Evolutionary conservation across 768 basidiomycete species (phyloP), one percentile per base, ranked within the genome.

Genomic region (Boletus bicolor): DNA sequence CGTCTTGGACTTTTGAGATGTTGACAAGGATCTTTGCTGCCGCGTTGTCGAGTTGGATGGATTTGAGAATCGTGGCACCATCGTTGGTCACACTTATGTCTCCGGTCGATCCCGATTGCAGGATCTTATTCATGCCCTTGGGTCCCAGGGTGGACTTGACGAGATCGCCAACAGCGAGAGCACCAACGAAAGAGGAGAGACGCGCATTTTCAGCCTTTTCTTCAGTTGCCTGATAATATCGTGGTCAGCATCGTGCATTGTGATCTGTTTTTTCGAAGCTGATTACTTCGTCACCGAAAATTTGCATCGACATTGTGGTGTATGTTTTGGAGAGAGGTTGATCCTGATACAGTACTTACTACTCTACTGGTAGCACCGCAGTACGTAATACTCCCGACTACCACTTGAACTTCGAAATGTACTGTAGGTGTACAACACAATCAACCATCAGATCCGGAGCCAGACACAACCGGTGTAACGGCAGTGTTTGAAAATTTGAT

Each of bases 61-160:
- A 87, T 72, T 98, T 98, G 55, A 99, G 83, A 66, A 98, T 99
- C 45, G 97, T 98, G 4, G 97, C 97, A 5, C 97, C 97, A 71
- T 99, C 97, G 73, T 99, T 99, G 11, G 97, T 99, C 47, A 99
- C 96, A 60, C 87, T 97, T 66, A 99, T 91, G 30, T 94, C 91
- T 6, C 93, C 93, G 0, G 88, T 84, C 6, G 93, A 91, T 2
- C 74, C 85, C 2, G 93, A 95, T 73, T 95, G 96, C 15, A 99
- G 84, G 59, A 99, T 98, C 79, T 98, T 98, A 85, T 98, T 98
- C 96, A 98, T 99, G 53, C 97, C 97, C 74, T 99, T 98, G 24
- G 97, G 97, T 9, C 97, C 97, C 3, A 99, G 82, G 8, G 97
- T 99, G 1, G 94, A 96, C 76, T 98, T 98, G 67, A 99, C 96